phyloP scores from a whole-genome alignment of 345 rosid species.

The Hevea brasiliensis region DNA sequence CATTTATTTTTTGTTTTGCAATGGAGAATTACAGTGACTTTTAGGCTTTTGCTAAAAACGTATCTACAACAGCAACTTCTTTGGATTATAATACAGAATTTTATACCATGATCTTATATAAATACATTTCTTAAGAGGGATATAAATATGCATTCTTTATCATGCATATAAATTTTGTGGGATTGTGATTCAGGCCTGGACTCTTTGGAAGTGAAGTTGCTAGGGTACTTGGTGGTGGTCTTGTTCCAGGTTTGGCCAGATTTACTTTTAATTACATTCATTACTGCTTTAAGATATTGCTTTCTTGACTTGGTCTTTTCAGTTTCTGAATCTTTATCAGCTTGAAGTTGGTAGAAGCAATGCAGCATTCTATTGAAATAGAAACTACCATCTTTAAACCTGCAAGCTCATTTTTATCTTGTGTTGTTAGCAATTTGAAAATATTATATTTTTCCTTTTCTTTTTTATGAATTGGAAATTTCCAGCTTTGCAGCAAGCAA shows the following conservation, averaged over 20 bases:
- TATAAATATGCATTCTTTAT: not conserved
- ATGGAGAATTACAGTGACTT: not conserved
- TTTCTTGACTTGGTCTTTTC: not conserved
- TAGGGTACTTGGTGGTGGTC: slow-evolving; percentile 95
- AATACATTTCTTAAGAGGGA: not conserved
- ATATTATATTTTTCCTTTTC: not conserved
- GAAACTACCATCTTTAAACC: not conserved
- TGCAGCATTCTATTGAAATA: not conserved
- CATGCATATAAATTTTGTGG: slow-evolving; percentile 17
- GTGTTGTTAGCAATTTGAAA: not conserved
- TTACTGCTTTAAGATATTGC: not conserved
- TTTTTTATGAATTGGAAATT: not conserved
- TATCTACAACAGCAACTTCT: not conserved
- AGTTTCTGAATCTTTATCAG: not conserved
- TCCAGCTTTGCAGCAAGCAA: slow-evolving; percentile 8
- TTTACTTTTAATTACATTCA: slow-evolving; percentile 12
- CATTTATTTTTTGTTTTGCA: not conserved
- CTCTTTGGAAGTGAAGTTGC: slow-evolving; percentile 78
- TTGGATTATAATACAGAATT: not conserved
- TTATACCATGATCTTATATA: too few species aligned
- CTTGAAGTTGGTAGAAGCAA: not conserved
- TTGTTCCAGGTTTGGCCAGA: slow-evolving; percentile 77
- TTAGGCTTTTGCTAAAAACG: not conserved
- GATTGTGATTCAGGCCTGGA: slow-evolving; percentile 54
- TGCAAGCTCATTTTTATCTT: not conserved